A percentile compares a stretch with the other conserved stretches of the same genome.
Evolutionary conservation across 1,139 yeast species (phyloP).

Genomic region (Yamadazyma conglobata): DNA sequence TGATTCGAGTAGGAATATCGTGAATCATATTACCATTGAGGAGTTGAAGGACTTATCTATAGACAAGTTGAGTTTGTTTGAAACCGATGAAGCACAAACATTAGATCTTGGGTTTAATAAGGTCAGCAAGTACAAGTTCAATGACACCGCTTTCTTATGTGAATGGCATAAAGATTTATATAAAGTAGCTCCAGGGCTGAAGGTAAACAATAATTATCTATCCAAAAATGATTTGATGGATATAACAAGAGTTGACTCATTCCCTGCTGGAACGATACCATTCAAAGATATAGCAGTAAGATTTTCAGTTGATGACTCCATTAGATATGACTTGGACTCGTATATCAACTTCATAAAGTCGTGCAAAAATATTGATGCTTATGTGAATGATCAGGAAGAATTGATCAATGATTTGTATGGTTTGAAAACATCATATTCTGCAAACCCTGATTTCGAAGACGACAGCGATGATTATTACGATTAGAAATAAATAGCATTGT

Average conservation of each 20-base stretch:
- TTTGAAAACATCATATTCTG: slow-evolving; percentile 9
- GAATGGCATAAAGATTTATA: slow-evolving; percentile 14
- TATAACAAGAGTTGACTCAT: slow-evolving; percentile 29
- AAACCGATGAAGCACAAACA: slow-evolving; percentile 1
- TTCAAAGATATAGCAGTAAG: slow-evolving; percentile 24
- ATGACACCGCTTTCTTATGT: slow-evolving; percentile 16
- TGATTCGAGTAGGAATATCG: slow-evolving; percentile 27
- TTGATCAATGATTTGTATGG: slow-evolving; percentile 50
- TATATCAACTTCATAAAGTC: slow-evolving; percentile 44
- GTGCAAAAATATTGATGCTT: slow-evolving; percentile 25
- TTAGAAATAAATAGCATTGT: slow-evolving; percentile 3
- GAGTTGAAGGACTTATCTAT: slow-evolving; percentile 5
- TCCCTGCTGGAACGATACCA: slow-evolving; percentile 22
- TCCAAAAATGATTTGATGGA: slow-evolving; percentile 15
- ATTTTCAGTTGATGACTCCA: slow-evolving; percentile 43
- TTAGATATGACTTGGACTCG: slow-evolving; percentile 42
- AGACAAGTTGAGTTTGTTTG: slow-evolving; percentile 9
- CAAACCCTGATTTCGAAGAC: slow-evolving; percentile 16
- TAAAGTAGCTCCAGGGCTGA: slow-evolving; percentile 19
- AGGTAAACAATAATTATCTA: slow-evolving; percentile 12
- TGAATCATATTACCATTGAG: slow-evolving; percentile 21
- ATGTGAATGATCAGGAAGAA: slow-evolving; percentile 69
- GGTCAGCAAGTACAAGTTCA: slow-evolving; percentile 6
- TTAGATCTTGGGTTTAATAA: slow-evolving; percentile 15
- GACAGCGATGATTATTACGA: slow-evolving; percentile 20